Evolutionary conservation across 1,284 basidiomycete genomes (phyloP), one percentile per base, ranked within the genome.

Genomic region (Apiotrichum gamsii): DNA sequence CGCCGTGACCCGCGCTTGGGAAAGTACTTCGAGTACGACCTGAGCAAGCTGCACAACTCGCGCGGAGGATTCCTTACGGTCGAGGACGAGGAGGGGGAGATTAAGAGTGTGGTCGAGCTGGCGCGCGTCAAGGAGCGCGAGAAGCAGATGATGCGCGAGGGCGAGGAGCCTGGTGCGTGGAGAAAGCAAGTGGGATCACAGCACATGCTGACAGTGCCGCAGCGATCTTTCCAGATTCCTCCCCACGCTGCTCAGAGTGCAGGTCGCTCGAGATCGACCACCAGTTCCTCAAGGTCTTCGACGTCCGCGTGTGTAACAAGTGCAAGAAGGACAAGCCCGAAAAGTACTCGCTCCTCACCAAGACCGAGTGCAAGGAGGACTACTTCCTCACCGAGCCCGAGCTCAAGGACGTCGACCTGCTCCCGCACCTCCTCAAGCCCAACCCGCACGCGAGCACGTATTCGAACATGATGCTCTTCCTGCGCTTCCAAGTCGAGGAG

Each of bases 381-480:
- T 90, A 91, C 67, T 80, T 94, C 28, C 72, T 94, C 39, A 95
- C 91, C 8, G 89, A 93, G 67, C 77, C 88, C 20, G 95, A 99
- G 69, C 78, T 99, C 28, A 82, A 85, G 45, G 95, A 99, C 67
- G 82, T 86, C 58, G 90, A 96, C 59, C 74, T 87, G 18, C 79
- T 99, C 54, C 94, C 93, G 0, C 95, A 99, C 71, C 77, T 97
- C 16, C 78, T 99, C 42, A 91, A 93, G 65, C 87, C 90, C 4
- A 99, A 98, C 65, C 95, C 95, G 2, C 93, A 98, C 75, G 88
- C 90, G 56, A 88, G 90, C 19, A 95, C 90, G 0, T 98, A 90
- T 67, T 87, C 86, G 39, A 98, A 98, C 75, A 98, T 98, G 95
- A 98, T 98, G 95, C 79, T 99, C 20, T 99, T 90, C 73, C 78